phyloP scores from a whole-genome alignment of 2,329 filamentous ascomycete genomes.

The Trichoderma lentiforme region DNA sequence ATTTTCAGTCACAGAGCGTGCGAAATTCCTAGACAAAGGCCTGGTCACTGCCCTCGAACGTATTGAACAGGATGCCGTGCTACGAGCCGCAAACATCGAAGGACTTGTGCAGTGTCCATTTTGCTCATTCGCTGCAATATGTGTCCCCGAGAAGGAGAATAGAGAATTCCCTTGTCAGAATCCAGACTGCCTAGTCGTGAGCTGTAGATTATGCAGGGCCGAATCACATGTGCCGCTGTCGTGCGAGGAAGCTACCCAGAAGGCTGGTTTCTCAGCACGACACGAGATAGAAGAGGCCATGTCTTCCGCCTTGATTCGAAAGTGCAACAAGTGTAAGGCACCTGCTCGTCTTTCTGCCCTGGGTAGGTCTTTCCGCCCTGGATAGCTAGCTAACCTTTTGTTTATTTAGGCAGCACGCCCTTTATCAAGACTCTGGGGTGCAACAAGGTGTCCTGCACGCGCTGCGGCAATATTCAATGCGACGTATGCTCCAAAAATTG shows the following conservation, averaged over 20 bases:
- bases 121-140: slow-evolving; percentile 76
- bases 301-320: slow-evolving; percentile 73
- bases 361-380: background rate
- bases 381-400: slow-evolving; percentile 20
- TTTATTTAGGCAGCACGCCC: slow-evolving; percentile 53
- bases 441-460: slow-evolving; percentile 76
- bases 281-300: slow-evolving; percentile 79
- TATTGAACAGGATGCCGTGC: slow-evolving; percentile 66
- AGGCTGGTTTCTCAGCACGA: slow-evolving; percentile 58
- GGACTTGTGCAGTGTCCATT: slow-evolving; percentile 75
- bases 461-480: slow-evolving; percentile 55
- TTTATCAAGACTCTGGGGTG: slow-evolving; percentile 79
- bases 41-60: slow-evolving; percentile 61
- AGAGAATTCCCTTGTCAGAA: slow-evolving; percentile 72
- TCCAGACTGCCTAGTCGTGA: slow-evolving; percentile 59
- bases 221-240: slow-evolving; percentile 69
- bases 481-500: slow-evolving; percentile 69
- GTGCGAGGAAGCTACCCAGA: slow-evolving; percentile 63
- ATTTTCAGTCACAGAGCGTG: slow-evolving; percentile 56
- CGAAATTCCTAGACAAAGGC: slow-evolving; percentile 55
- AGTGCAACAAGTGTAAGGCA: slow-evolving; percentile 62
- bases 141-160: slow-evolving; percentile 62
- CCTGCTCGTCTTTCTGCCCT: background rate
- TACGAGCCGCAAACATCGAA: slow-evolving; percentile 68
- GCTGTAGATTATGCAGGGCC: slow-evolving; percentile 65